Evolutionary conservation across 2,329 filamentous ascomycete species (phyloP).

Genomic region (Fusarium nodosum): DNA sequence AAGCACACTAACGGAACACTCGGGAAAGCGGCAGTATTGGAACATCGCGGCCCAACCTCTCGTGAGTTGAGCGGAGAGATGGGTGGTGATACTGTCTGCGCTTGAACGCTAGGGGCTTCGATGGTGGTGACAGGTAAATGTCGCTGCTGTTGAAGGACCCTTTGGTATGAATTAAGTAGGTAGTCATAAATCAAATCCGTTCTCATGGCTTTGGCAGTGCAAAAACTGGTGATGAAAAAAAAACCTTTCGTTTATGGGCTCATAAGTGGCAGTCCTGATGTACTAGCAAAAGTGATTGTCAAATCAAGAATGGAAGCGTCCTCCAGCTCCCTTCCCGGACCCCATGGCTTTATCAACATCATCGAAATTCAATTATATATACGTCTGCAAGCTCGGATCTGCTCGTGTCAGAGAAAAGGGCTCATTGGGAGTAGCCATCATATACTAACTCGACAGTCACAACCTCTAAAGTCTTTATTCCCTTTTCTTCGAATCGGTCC

Average conservation of each 20-base stretch:
- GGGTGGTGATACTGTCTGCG: conserved; percentile 68
- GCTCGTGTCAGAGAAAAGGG: background rate
- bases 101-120: conserved; percentile 35
- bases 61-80: conserved; percentile 72
- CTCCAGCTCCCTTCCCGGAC: background rate
- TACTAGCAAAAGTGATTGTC: background rate
- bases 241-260: conserved; percentile 10
- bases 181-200: conserved; percentile 22
- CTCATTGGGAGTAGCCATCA: background rate
- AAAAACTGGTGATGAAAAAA: conserved; percentile 16
- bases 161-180: conserved; percentile 12
- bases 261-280: conserved; percentile 11
- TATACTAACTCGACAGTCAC: background rate
- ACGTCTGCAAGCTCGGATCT: conserved; percentile 5
- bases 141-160: conserved; percentile 32
- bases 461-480: background rate
- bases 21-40: conserved; percentile 45
- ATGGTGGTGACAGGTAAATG: conserved; percentile 24
- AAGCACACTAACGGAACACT: conserved; percentile 46
- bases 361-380: conserved; percentile 6
- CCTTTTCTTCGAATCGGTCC: conserved; percentile 51
- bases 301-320: background rate
- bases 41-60: conserved; percentile 63
- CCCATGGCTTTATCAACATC: background rate
- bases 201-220: conserved; percentile 15